Percentiles rank a stretch among this genome's conserved stretches.
Conservation (phyloP, 2,329 filamentous ascomycete species). For the Thermothelomyces thermophilus region DNA sequence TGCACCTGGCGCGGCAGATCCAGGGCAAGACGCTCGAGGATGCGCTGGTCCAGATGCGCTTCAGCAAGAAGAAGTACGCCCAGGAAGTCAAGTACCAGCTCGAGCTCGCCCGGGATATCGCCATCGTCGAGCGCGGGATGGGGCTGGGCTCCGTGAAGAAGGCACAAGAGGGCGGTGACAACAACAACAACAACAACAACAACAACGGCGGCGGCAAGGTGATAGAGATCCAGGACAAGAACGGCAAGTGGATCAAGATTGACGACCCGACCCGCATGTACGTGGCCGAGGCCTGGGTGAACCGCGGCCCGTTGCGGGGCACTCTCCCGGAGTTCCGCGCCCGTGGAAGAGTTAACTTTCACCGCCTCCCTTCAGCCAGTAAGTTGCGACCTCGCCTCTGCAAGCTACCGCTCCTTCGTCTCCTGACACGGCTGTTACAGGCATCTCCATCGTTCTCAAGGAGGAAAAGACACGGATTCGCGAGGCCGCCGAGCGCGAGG, state of each 20-base stretch:
- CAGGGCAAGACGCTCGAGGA: slow-evolving; percentile 90
- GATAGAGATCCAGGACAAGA: slow-evolving; percentile 62
- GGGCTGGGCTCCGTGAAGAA: slow-evolving; percentile 48
- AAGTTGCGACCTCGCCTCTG: slow-evolving; percentile 34
- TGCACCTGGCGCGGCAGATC: slow-evolving; percentile 79
- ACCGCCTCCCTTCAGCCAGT: slow-evolving; percentile 70
- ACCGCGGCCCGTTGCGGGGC: slow-evolving; percentile 58
- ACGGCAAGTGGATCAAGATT: slow-evolving; percentile 65
- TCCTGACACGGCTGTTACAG: slow-evolving; percentile 37
- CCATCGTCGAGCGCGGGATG: slow-evolving; percentile 78
- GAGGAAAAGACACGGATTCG: slow-evolving; percentile 88
- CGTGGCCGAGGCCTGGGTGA: slow-evolving; percentile 89
- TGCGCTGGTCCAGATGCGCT: slow-evolving; percentile 89
- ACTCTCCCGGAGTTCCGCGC: slow-evolving; percentile 64
- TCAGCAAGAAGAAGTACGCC: slow-evolving; percentile 89
- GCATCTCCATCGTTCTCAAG: slow-evolving; percentile 75
- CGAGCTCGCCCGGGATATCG: slow-evolving; percentile 72
- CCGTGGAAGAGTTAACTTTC: slow-evolving; percentile 60
- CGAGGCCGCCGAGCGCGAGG: slow-evolving; percentile 68
- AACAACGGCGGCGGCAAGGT: slow-evolving; percentile 23
- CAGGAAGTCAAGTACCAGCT: slow-evolving; percentile 73
- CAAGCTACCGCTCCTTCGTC: slow-evolving; percentile 4
- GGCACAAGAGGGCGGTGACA: slow-evolving; percentile 26
- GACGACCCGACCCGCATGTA: slow-evolving; percentile 77
- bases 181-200: slow-evolving; percentile 21